phyloP scores from a whole-genome alignment of 2,329 filamentous ascomycete genomes.

The Xylaria sp. region DNA sequence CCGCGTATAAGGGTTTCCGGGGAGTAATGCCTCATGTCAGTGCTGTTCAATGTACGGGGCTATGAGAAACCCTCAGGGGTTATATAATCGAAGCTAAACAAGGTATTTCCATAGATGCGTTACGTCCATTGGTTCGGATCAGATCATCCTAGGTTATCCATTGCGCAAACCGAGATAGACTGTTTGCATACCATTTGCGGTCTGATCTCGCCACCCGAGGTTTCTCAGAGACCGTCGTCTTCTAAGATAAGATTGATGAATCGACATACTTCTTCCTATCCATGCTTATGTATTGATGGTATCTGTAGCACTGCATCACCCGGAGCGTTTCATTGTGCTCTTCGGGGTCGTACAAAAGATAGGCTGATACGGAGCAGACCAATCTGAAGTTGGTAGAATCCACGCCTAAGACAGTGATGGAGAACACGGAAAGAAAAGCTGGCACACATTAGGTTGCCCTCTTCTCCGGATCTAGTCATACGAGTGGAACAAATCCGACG shows the following conservation, averaged over 20 bases:
- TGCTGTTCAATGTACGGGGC: neutral
- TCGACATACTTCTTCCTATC: neutral
- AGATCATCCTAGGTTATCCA: neutral
- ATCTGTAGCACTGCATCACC: neutral
- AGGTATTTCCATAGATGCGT: neutral
- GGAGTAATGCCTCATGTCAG: neutral
- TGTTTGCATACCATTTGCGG: neutral
- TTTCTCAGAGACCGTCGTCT: neutral
- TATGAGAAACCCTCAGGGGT: neutral
- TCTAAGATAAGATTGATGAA: neutral
- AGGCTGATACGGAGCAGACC: neutral
- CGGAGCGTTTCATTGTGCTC: conserved; percentile 1
- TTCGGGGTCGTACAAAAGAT: conserved; percentile 6
- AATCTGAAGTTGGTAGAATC: conserved; percentile 7
- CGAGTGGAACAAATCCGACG: neutral
- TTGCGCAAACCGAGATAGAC: neutral
- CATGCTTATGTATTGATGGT: neutral
- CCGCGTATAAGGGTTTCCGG: neutral
- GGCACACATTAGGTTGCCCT: neutral
- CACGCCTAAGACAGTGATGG: conserved; percentile 17
- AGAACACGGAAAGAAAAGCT: neutral
- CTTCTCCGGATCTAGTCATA: neutral
- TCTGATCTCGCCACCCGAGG: neutral
- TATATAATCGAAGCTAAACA: neutral
- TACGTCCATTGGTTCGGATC: too few species aligned